phyloP scores from a whole-genome alignment of 2,329 filamentous ascomycete species.

The Macrophomina phaseolina region DNA sequence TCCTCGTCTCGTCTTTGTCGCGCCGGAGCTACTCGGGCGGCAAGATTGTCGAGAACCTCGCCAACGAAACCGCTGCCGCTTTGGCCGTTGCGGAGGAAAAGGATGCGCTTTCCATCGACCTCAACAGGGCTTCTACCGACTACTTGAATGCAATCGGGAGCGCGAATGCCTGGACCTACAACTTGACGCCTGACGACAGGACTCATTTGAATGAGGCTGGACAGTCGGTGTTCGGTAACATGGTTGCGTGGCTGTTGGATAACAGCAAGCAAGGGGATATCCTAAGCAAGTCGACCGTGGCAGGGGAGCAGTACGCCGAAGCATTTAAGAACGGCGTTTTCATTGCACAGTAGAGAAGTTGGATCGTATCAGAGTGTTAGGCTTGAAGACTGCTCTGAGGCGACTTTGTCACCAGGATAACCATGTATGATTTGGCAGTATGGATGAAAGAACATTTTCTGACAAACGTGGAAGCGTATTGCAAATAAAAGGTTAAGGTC shows the following conservation, averaged over 20 bases:
- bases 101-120: constrained; percentile 10
- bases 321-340: not conserved
- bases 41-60: constrained; percentile 15
- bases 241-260: constrained; percentile 8
- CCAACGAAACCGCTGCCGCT: constrained; percentile 1
- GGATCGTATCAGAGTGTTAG: no score
- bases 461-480: no score
- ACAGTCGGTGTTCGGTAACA: not conserved
- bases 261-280: not conserved
- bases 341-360: not conserved
- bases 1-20: constrained; percentile 17
- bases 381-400: no score
- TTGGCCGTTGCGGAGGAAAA: constrained; percentile 8
- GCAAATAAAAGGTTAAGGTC: no score
- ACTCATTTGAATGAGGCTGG: constrained; percentile 18
- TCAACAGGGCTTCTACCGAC: constrained; percentile 23
- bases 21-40: not conserved
- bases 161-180: constrained; percentile 16
- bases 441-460: no score
- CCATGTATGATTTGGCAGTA: no score
- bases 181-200: not conserved
- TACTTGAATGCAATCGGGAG: constrained; percentile 24
- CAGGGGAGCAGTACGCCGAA: not conserved
- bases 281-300: not conserved
- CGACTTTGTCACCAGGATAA: no score